phyloP scores from a whole-genome alignment of 768 basidiomycete species.

The Psilocybe sp. region DNA sequence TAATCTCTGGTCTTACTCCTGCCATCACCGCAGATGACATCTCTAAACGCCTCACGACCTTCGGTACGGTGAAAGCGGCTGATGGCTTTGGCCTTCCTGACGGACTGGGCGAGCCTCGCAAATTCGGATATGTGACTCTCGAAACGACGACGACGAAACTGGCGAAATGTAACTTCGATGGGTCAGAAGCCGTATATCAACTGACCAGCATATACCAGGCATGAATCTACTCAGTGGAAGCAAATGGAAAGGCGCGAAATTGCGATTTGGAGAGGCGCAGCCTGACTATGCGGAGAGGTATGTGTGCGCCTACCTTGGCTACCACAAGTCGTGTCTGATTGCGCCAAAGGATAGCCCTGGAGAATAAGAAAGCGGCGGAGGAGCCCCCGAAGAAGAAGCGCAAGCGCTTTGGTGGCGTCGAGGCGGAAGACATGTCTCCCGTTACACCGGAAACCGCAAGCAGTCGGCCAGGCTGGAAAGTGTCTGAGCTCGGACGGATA shows the following conservation, averaged over 20 bases:
- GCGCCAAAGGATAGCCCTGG: slow-evolving; percentile 21
- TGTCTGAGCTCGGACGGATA: slow-evolving; percentile 63
- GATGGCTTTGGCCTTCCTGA: slow-evolving; percentile 70
- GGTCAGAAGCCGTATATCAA: slow-evolving; percentile 1
- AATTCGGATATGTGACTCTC: slow-evolving; percentile 73
- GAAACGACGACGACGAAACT: slow-evolving; percentile 59
- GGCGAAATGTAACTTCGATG: slow-evolving; percentile 54
- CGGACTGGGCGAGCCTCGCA: slow-evolving; percentile 62
- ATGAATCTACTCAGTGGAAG: slow-evolving; percentile 75
- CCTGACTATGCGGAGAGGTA: slow-evolving; percentile 69
- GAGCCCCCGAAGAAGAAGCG: slow-evolving; percentile 45
- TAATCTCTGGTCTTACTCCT: slow-evolving; percentile 74
- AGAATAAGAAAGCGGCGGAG: slow-evolving; percentile 21
- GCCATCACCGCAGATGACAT: slow-evolving; percentile 57
- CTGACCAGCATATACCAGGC: slow-evolving; percentile 37
- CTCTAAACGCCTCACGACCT: slow-evolving; percentile 53
- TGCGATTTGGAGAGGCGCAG: slow-evolving; percentile 82
- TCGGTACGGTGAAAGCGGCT: slow-evolving; percentile 65
- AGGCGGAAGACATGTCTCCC: slow-evolving; percentile 63
- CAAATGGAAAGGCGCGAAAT: slow-evolving; percentile 85
- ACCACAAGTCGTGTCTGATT: background rate
- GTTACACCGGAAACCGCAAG: slow-evolving; percentile 57
- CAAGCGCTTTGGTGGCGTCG: slow-evolving; percentile 33
- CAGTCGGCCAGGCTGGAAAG: slow-evolving; percentile 61
- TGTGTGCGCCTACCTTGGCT: slow-evolving; percentile 11